phyloP scores from a whole-genome alignment of 352 stramenopile genomes.

The Phytophthora pisi region DNA sequence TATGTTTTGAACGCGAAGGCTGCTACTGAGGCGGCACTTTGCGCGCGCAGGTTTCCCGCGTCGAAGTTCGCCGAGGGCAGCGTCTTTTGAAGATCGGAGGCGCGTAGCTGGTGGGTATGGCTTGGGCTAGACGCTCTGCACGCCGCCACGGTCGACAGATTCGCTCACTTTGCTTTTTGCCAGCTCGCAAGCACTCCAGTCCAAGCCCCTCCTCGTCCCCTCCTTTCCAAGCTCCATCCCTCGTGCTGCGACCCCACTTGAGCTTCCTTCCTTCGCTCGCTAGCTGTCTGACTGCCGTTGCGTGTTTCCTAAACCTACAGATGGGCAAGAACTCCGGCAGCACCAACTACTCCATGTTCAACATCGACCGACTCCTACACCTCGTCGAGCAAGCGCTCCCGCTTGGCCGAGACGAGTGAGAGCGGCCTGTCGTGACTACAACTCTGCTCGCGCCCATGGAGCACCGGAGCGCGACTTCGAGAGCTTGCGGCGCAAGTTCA shows the following conservation, averaged over 20 bases:
- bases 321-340: too few relatives aligned
- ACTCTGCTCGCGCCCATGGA: neutral
- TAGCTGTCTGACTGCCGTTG: neutral
- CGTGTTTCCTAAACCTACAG: neutral
- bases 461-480: neutral
- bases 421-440: neutral
- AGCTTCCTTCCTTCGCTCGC: neutral
- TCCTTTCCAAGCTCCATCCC: neutral
- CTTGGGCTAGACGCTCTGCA: neutral
- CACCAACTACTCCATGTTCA: slow-evolving; percentile 1
- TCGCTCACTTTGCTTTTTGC: neutral
- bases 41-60: neutral
- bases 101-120: neutral
- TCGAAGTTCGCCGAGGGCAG: neutral
- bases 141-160: neutral
- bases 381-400: neutral
- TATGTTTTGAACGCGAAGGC: neutral
- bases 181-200: neutral
- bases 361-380: neutral
- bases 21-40: neutral
- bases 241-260: neutral
- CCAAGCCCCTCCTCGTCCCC: neutral
- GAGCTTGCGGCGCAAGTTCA: neutral
- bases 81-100: too few relatives aligned
- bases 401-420: slow-evolving; percentile 6